These are phyloP conservation scores for Colletotrichum agaves DNA, from an alignment of 2,329 filamentous ascomycete species.

Conservation along the genomic window DNA sequence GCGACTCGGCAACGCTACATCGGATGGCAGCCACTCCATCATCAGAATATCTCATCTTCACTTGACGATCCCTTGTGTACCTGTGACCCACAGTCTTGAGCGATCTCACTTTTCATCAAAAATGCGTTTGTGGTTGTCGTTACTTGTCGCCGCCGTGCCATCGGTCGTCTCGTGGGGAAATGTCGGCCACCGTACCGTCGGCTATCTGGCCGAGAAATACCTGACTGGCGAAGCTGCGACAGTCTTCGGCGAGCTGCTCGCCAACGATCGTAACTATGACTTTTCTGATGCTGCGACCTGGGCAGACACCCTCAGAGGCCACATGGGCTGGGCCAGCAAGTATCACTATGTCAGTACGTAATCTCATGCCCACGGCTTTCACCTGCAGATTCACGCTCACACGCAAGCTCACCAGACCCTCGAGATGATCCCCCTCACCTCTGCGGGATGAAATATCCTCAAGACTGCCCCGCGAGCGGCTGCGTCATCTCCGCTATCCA, in stretches of 20 bases:
- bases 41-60: constrained; percentile 16
- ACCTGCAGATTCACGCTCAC: background rate
- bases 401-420: constrained; percentile 16
- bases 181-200: constrained; percentile 37
- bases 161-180: constrained; percentile 29
- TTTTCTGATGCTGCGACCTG: constrained; percentile 37
- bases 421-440: constrained; percentile 34
- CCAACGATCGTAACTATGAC: constrained; percentile 37
- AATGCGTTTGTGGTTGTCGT: constrained; percentile 19
- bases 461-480: constrained; percentile 36
- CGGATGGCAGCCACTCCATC: constrained; percentile 21
- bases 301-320: constrained; percentile 36
- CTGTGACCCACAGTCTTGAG: background rate
- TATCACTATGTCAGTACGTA: constrained; percentile 38
- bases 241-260: constrained; percentile 35
- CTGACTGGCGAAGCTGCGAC: constrained; percentile 29
- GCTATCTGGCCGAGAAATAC: constrained; percentile 38
- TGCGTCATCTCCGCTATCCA: constrained; percentile 37
- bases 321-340: constrained; percentile 37
- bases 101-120: background rate
- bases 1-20: constrained; percentile 11
- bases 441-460: constrained; percentile 37
- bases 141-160: constrained; percentile 10
- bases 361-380: background rate
- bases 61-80: background rate